Evolutionary conservation across 75 land plant species (phyloP).

Genomic region (Ceratopteris richardii): DNA sequence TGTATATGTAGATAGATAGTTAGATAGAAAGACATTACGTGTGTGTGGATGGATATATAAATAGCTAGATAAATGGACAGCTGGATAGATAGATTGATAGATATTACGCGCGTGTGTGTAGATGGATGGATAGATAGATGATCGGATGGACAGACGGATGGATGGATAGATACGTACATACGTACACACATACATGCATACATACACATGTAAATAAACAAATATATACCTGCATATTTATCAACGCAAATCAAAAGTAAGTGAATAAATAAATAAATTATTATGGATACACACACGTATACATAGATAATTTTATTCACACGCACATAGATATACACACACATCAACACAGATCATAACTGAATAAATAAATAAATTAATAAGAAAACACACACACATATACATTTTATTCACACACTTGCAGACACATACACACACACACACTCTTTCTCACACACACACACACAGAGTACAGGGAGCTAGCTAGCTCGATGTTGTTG

Average conservation of each 20-base stretch:
- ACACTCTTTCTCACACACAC: not conserved
- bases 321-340: not conserved
- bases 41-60: not conserved
- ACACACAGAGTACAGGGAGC: not conserved
- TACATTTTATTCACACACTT: not conserved
- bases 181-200: not conserved
- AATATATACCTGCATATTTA: not conserved
- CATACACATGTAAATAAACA: not conserved
- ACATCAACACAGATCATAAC: not conserved
- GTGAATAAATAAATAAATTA: not conserved
- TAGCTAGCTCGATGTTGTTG: not conserved
- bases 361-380: not conserved
- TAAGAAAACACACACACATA: not conserved
- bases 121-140: not conserved
- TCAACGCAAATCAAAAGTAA: too few relatives aligned
- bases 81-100: not conserved
- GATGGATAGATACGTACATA: not conserved
- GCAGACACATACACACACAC: not conserved
- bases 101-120: not conserved
- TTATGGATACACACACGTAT: not conserved
- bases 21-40: not conserved
- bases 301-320: not conserved
- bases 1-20: too few relatives aligned
- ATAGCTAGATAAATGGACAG: not conserved
- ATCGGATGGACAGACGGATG: not conserved